phyloP scores from a whole-genome alignment of 129 eudicot genomes.

The Helianthus tuberosus region DNA sequence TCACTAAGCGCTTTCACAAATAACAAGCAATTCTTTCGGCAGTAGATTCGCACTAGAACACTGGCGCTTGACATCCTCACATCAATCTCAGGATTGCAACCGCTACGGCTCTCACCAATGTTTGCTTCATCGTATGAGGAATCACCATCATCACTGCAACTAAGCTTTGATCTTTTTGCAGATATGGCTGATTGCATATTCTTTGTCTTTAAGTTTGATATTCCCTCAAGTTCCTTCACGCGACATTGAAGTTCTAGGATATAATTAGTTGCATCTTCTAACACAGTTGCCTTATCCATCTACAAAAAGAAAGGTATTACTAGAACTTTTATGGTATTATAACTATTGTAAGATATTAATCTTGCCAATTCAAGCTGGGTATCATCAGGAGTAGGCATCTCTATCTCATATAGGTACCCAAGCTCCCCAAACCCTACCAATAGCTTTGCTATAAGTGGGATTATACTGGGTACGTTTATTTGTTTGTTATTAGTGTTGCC shows the following conservation, averaged over 20 bases:
- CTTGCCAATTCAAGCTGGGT: no score
- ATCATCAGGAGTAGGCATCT: no score
- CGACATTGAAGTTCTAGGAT: conserved; percentile 46
- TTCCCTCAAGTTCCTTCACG: conserved; percentile 44
- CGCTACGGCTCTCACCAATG: conserved; percentile 16
- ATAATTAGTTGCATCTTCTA: conserved; percentile 52
- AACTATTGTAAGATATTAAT: no score
- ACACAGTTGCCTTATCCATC: conserved; percentile 61
- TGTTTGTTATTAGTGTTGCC: background rate
- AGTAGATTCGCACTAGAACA: conserved; percentile 44
- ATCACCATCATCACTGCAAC: conserved; percentile 35
- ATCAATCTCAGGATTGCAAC: conserved; percentile 45
- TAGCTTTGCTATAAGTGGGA: no score
- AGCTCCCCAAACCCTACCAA: no score
- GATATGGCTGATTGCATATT: conserved; percentile 24
- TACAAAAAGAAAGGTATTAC: conserved; percentile 7
- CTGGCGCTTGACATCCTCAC: conserved; percentile 35
- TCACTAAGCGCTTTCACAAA: conserved; percentile 35
- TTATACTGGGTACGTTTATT: no score
- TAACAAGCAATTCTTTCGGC: conserved; percentile 29
- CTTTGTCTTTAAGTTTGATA: conserved; percentile 23
- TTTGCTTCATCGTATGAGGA: conserved; percentile 37
- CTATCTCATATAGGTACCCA: no score
- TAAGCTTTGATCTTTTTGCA: conserved; percentile 30
- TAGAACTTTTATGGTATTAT: background rate